phyloP scores from a whole-genome alignment of 2,329 filamentous ascomycete species.

The Sporothrix brunneoviolacea region DNA sequence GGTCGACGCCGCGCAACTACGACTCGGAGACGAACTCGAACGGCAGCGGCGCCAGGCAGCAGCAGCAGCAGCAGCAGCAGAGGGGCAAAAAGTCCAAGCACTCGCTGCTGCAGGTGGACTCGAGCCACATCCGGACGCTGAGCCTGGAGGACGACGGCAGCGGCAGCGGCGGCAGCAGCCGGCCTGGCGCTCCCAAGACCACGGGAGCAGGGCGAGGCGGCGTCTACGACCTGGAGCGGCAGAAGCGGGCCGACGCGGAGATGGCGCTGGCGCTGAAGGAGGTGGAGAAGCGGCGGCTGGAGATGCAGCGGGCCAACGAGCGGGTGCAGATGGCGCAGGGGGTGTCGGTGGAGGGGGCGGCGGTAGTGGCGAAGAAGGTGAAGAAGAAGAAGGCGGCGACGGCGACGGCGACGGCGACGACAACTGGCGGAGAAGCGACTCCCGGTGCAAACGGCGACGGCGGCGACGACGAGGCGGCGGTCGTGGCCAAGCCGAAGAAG shows the following conservation, averaged over 20 bases:
- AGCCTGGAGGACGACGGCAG: constrained; percentile 52
- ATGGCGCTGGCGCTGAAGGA: constrained; percentile 85
- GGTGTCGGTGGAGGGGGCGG: constrained; percentile 57
- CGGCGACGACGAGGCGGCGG: constrained; percentile 19
- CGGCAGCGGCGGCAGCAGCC: neutral
- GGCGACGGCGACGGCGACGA: constrained; percentile 57
- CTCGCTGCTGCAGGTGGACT: constrained; percentile 75
- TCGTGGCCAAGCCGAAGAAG: constrained; percentile 28
- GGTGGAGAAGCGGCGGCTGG: constrained; percentile 75
- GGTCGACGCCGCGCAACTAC: constrained; percentile 43
- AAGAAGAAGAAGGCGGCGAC: constrained; percentile 65
- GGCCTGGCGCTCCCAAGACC: neutral
- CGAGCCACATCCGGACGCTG: constrained; percentile 68
- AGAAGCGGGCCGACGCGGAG: constrained; percentile 73
- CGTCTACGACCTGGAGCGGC: constrained; percentile 54
- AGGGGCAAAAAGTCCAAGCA: constrained; percentile 45
- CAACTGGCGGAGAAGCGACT: constrained; percentile 55
- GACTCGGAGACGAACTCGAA: constrained; percentile 50
- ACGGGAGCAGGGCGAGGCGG: constrained; percentile 17
- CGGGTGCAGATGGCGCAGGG: constrained; percentile 64
- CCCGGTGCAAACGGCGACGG: constrained; percentile 29
- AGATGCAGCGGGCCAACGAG: constrained; percentile 82
- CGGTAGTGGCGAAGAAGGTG: constrained; percentile 61
- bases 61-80: constrained; percentile 33
- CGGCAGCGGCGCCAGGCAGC: constrained; percentile 22